Evolutionary conservation across 805 yeast genomes (phyloP).

Genomic region (Wickerhamiella sergipiensis): DNA sequence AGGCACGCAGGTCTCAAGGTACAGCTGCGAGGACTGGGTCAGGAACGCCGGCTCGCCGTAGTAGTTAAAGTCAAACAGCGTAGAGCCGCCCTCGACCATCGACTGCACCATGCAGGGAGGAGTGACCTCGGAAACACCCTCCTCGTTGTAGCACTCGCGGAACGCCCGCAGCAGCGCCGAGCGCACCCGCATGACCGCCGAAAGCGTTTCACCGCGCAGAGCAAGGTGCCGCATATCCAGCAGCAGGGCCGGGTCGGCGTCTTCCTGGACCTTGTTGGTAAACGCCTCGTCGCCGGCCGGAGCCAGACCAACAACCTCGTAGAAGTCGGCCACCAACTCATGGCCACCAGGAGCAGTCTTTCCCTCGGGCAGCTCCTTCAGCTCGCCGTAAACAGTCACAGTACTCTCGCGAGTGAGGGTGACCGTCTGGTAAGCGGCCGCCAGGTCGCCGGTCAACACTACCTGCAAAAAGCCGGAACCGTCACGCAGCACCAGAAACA

Average conservation of each 20-base stretch:
- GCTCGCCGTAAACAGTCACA: constrained; percentile 62
- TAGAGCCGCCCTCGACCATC: constrained; percentile 98
- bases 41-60: constrained; percentile 94
- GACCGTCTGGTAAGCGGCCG: constrained; percentile 74
- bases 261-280: constrained; percentile 87
- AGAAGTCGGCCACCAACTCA: constrained; percentile 82
- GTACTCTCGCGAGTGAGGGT: constrained; percentile 84
- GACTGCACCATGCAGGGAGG: constrained; percentile 99
- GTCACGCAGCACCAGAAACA: constrained; percentile 84
- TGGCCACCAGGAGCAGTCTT: constrained; percentile 96
- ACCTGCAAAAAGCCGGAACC: constrained; percentile 87
- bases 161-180: constrained; percentile 60
- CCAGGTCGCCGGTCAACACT: constrained; percentile 80
- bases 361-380: constrained; percentile 83
- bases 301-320: constrained; percentile 80
- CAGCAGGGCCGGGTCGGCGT: constrained; percentile 82
- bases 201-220: constrained; percentile 89
- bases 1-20: constrained; percentile 91
- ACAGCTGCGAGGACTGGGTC: constrained; percentile 94
- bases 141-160: constrained; percentile 65
- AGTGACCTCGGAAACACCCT: constrained; percentile 75
- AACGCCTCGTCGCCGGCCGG: constrained; percentile 94
- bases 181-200: constrained; percentile 90
- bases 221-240: constrained; percentile 92
- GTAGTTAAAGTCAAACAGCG: constrained; percentile 82